phyloP scores from a whole-genome alignment of 306 rosid species.

The Cucurbita pepo region DNA sequence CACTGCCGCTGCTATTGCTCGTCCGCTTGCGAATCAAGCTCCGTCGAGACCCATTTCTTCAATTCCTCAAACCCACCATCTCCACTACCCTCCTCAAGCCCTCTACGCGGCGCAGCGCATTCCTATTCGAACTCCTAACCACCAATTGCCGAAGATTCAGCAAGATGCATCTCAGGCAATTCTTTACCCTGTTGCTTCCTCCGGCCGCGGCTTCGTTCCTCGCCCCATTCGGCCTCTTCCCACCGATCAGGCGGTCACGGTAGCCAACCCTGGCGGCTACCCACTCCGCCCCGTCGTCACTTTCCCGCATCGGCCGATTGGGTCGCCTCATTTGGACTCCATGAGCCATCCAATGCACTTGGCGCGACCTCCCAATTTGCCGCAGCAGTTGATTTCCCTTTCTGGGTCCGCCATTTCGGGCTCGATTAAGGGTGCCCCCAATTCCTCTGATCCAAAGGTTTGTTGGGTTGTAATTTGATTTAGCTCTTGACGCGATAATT shows the following conservation, averaged over 20 bases:
- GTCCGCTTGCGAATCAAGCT: conserved; percentile 9
- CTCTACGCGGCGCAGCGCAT: conserved; percentile 19
- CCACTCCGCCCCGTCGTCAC: conserved; percentile 22
- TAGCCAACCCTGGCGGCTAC: conserved; percentile 22
- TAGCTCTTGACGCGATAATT: not conserved
- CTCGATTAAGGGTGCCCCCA: conserved; percentile 22
- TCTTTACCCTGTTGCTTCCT: conserved; percentile 41
- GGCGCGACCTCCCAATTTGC: conserved; percentile 23
- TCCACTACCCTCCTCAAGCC: conserved; percentile 20
- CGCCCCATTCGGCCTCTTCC: conserved; percentile 12
- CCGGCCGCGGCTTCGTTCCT: conserved; percentile 33
- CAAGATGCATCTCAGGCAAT: conserved; percentile 17
- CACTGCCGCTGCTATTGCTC: not conserved
- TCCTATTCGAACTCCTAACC: conserved; percentile 19
- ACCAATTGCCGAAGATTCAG: conserved; percentile 13
- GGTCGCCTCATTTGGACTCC: conserved; percentile 22
- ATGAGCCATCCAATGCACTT: conserved; percentile 23
- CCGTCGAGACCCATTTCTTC: conserved; percentile 24
- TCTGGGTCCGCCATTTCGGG: conserved; percentile 8
- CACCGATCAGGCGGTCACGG: conserved; percentile 22
- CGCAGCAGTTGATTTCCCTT: conserved; percentile 14
- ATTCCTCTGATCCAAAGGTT: conserved; percentile 30
- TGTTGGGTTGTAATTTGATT: not conserved
- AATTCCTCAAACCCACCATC: conserved; percentile 20
- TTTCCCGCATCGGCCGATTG: conserved; percentile 25